A percentile compares a stretch with the other conserved stretches of the same genome.
Conservation (phyloP, 768 basidiomycete species). For the Rhizopogon rudus region DNA sequence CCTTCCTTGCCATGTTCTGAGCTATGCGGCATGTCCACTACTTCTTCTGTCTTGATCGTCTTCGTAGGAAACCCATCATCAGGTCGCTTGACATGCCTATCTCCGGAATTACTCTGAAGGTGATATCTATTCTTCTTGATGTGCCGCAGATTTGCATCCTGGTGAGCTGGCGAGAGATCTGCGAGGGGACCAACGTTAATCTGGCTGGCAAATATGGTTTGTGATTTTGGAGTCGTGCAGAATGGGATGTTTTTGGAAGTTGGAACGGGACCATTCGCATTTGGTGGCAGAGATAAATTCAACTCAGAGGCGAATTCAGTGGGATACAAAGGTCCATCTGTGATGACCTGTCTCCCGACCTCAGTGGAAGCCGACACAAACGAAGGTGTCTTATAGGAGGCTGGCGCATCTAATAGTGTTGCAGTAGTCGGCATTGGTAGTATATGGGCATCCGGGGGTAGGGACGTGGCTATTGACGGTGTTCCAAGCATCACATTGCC, state of each 20-base stretch:
- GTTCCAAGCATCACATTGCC: slow-evolving; percentile 14
- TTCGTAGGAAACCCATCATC: neutral
- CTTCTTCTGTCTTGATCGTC: slow-evolving; percentile 19
- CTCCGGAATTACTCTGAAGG: slow-evolving; percentile 20
- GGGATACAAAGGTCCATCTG: slow-evolving; percentile 4
- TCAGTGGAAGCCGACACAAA: slow-evolving; percentile 9
- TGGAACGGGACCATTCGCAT: neutral
- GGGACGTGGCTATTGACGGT: neutral
- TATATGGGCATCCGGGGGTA: neutral
- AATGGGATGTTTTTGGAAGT: slow-evolving; percentile 8
- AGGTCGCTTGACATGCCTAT: slow-evolving; percentile 20
- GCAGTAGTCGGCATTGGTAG: neutral
- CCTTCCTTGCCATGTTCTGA: slow-evolving; percentile 2
- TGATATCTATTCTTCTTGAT: slow-evolving; percentile 20
- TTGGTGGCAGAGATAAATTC: neutral
- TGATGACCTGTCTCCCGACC: slow-evolving; percentile 7
- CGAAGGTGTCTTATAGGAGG: neutral
- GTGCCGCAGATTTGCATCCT: slow-evolving; percentile 26
- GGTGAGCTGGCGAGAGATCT: slow-evolving; percentile 19
- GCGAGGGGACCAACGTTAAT: slow-evolving; percentile 11
- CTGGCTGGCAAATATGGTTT: slow-evolving; percentile 13
- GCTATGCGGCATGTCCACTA: neutral
- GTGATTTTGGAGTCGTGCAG: slow-evolving; percentile 19
- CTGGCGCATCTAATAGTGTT: neutral
- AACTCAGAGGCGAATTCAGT: slow-evolving; percentile 12